phyloP scores from a whole-genome alignment of 2,329 filamentous ascomycete species.

The Dothideomycetes sp. region DNA sequence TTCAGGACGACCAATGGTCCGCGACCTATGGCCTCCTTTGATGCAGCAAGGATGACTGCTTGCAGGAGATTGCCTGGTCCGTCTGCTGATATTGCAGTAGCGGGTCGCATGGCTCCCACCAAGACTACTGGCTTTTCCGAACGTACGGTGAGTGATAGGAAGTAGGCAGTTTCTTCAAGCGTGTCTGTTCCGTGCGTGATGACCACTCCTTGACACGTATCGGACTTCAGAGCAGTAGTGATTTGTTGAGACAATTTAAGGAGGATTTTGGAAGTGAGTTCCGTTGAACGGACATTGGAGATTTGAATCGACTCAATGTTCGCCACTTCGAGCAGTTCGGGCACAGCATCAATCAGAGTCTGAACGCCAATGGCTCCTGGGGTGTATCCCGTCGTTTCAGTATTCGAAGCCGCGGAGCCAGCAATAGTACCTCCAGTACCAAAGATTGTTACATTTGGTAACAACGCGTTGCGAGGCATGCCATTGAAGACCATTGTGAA shows the following conservation, averaged over 20 bases:
- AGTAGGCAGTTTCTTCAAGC: constrained; percentile 53
- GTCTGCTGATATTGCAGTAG: constrained; percentile 51
- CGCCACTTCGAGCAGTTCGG: constrained; percentile 41
- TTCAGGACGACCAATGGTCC: constrained; percentile 51
- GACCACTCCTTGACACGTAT: constrained; percentile 36
- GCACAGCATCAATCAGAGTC: constrained; percentile 42
- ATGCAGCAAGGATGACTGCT: constrained; percentile 45
- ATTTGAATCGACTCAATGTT: constrained; percentile 40
- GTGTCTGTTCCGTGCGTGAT: constrained; percentile 57
- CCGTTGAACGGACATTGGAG: constrained; percentile 23
- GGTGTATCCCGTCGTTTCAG: constrained; percentile 45
- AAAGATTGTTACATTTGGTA: constrained; percentile 47
- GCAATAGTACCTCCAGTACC: constrained; percentile 50
- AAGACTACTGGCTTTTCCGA: constrained; percentile 48
- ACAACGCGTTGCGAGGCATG: too few relatives aligned
- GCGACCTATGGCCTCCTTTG: constrained; percentile 33
- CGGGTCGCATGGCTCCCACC: constrained; percentile 52
- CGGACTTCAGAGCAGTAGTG: constrained; percentile 35
- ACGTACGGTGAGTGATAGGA: constrained; percentile 46
- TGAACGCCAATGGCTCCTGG: constrained; percentile 37
- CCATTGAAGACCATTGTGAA: too few relatives aligned
- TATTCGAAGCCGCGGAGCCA: constrained; percentile 35
- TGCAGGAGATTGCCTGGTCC: constrained; percentile 52
- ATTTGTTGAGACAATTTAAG: constrained; percentile 38
- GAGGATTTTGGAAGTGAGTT: constrained; percentile 37